Percentiles rank a stretch among this genome's conserved stretches.
Conservation (phyloP, 345 rosid species). For the Acer campestre region DNA sequence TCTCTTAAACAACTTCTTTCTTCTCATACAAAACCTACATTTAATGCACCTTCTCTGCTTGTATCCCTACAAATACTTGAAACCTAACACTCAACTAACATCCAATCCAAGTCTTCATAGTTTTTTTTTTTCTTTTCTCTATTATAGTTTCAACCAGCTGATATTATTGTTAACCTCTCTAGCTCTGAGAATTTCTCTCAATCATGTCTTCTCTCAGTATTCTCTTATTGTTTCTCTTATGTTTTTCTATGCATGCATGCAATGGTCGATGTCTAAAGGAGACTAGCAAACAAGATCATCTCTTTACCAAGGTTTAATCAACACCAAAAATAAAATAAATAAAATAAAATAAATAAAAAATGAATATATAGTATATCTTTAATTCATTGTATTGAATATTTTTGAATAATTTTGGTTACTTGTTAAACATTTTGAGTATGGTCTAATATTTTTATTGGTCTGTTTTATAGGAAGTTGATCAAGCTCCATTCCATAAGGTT, state of each 20-base stretch:
- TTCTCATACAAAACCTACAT: slow-evolving; percentile 47
- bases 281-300: slow-evolving; percentile 4
- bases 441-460: neutral
- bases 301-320: slow-evolving; percentile 25
- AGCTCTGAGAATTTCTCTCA: neutral
- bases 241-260: slow-evolving; percentile 57
- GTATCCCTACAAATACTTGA: slow-evolving; percentile 37
- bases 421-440: neutral
- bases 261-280: slow-evolving; percentile 37
- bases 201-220: slow-evolving; percentile 30
- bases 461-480: slow-evolving; percentile 27
- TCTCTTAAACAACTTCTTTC: slow-evolving; percentile 43
- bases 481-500: slow-evolving; percentile 11
- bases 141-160: neutral
- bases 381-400: neutral
- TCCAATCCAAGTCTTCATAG: neutral
- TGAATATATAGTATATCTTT: neutral
- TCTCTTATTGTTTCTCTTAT: slow-evolving; percentile 27
- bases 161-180: neutral
- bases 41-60: slow-evolving; percentile 44
- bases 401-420: neutral
- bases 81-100: slow-evolving; percentile 24
- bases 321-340: no score
- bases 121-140: neutral
- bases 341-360: no score